A percentile compares a stretch with the other conserved stretches of the same genome.
Conservation (phyloP, 1,284 basidiomycete species). For the Neonothopanus nambi region DNA sequence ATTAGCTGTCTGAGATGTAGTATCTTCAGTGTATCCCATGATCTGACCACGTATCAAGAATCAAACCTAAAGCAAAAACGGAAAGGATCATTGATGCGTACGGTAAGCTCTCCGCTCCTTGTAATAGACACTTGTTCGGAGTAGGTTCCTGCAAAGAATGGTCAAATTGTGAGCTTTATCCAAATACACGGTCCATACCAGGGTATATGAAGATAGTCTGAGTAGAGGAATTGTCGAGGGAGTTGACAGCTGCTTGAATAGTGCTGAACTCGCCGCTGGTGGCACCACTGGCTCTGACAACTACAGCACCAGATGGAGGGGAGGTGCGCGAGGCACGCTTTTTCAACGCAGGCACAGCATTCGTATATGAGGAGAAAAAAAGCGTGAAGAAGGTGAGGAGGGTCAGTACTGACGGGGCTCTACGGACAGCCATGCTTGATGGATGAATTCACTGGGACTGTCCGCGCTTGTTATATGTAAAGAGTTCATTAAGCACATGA, state of each 20-base stretch:
- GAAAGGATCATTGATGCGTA: slow-evolving; percentile 7
- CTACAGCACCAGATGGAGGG: slow-evolving; percentile 29
- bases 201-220: slow-evolving; percentile 31
- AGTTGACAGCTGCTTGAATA: slow-evolving; percentile 28
- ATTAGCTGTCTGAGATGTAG: slow-evolving; percentile 25
- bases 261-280: slow-evolving; percentile 28
- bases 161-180: neutral
- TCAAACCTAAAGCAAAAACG: neutral
- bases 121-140: slow-evolving; percentile 32
- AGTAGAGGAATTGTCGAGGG: slow-evolving; percentile 30
- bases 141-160: slow-evolving; percentile 24
- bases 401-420: too few species aligned
- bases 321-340: slow-evolving; percentile 22
- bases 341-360: neutral
- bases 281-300: slow-evolving; percentile 25
- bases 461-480: too few species aligned
- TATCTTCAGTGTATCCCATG: slow-evolving; percentile 30
- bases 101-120: slow-evolving; percentile 28
- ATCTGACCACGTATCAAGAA: slow-evolving; percentile 20
- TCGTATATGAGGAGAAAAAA: too few species aligned
- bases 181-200: slow-evolving; percentile 13
- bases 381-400: too few species aligned
- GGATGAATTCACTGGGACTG: too few species aligned
- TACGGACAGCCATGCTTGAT: too few species aligned
- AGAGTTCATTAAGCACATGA: too few species aligned